A percentile compares a stretch with the other conserved stretches of the same genome.
phyloP scores from a whole-genome alignment of 208 protist species.

The Wallacemonas sp. region DNA sequence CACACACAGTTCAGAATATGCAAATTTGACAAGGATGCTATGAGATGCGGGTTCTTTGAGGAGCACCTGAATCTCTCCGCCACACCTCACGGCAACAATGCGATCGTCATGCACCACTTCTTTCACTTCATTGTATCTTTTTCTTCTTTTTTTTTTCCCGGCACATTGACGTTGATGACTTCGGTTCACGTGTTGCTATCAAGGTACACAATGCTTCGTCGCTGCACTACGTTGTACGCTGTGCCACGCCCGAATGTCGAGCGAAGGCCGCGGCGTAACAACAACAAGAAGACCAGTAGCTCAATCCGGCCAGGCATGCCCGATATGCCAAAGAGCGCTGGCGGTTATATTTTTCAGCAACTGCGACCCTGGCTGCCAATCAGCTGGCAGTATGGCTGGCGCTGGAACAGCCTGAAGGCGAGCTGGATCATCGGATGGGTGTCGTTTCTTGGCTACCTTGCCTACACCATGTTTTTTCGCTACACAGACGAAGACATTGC shows the following conservation, averaged over 20 bases:
- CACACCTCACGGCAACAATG: too few species aligned
- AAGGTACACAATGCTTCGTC: conserved; percentile 37
- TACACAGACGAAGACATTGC: conserved; percentile 74
- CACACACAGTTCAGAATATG: too few species aligned
- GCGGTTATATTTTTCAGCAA: conserved; percentile 81
- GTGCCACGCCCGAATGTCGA: conserved; percentile 62
- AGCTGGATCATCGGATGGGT: conserved; percentile 57
- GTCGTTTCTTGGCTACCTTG: conserved; percentile 58
- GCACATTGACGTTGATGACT: too few species aligned
- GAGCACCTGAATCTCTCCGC: too few species aligned
- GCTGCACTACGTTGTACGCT: conserved; percentile 13
- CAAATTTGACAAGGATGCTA: too few species aligned
- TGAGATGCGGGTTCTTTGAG: too few species aligned
- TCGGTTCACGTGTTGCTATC: background rate
- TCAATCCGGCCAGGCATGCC: conserved; percentile 44
- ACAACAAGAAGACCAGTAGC: conserved; percentile 18
- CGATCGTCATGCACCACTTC: too few species aligned
- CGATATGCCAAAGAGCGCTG: conserved; percentile 78
- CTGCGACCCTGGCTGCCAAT: conserved; percentile 72
- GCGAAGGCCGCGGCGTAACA: conserved; percentile 42
- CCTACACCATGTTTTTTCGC: conserved; percentile 80
- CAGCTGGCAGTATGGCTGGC: conserved; percentile 87
- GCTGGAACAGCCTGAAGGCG: conserved; percentile 66
- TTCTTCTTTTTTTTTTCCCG: conserved; percentile 19
- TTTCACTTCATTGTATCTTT: conserved; percentile 15